Evolutionary conservation across 129 eudicot genomes (phyloP).

Genomic region (Artemisia argyi): DNA sequence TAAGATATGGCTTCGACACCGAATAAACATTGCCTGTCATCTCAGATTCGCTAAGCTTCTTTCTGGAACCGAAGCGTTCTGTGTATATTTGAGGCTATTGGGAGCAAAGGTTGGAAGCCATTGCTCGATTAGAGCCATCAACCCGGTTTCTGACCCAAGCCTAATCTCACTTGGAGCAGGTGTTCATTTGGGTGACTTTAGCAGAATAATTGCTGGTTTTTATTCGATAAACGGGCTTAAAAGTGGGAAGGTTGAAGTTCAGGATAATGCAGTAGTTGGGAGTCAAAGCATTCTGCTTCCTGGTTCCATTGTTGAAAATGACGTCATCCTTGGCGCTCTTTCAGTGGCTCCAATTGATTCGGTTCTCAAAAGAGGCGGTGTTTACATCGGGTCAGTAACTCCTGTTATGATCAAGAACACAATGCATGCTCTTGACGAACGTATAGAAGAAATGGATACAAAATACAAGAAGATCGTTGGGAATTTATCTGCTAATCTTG

Average conservation of each 20-base stretch:
- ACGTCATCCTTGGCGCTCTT: constrained; percentile 84
- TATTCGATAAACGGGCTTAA: constrained; percentile 49
- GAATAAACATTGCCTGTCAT: constrained; percentile 62
- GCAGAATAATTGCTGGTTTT: constrained; percentile 61
- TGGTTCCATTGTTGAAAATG: constrained; percentile 57
- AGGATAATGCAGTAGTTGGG: constrained; percentile 66
- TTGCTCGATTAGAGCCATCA: constrained; percentile 82
- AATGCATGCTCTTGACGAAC: constrained; percentile 65
- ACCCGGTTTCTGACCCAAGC: constrained; percentile 67
- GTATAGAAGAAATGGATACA: constrained; percentile 77
- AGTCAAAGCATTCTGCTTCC: constrained; percentile 82
- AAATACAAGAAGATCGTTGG: constrained; percentile 81
- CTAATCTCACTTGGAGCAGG: constrained; percentile 62
- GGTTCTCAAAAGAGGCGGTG: constrained; percentile 71
- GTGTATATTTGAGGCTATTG: constrained; percentile 61
- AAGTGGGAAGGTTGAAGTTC: constrained; percentile 56
- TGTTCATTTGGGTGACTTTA: constrained; percentile 83
- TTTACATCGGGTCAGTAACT: constrained; percentile 69
- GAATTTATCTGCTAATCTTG: constrained; percentile 80
- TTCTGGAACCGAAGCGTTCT: constrained; percentile 84
- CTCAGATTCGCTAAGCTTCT: constrained; percentile 75
- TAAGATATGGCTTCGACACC: constrained; percentile 63
- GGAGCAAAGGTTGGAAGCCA: constrained; percentile 75
- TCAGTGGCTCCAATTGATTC: constrained; percentile 71
- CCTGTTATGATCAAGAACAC: constrained; percentile 85